A percentile compares a stretch with the other conserved stretches of the same genome.
Evolutionary conservation across 1,284 basidiomycete genomes (phyloP).

Genomic region (Trichosporon sp.): DNA sequence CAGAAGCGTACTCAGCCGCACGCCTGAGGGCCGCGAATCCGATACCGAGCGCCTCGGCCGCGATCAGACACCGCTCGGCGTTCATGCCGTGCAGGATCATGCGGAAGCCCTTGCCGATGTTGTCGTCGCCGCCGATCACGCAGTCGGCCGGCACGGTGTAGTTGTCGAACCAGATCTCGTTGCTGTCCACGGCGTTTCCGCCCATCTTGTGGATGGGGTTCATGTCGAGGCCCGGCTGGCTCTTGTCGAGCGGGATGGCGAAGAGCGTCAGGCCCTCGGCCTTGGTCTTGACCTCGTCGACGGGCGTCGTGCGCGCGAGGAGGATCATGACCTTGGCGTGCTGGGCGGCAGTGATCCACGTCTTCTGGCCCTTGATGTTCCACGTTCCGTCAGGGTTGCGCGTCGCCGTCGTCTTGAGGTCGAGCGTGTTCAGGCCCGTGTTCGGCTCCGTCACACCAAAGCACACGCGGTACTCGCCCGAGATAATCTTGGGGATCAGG

Average conservation of each 20-base stretch:
- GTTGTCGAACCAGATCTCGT: constrained; percentile 35
- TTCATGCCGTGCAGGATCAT: constrained; percentile 51
- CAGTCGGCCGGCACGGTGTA: constrained; percentile 27
- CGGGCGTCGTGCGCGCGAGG: constrained; percentile 33
- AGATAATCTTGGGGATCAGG: constrained; percentile 32
- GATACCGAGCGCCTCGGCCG: constrained; percentile 57
- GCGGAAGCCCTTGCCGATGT: constrained; percentile 56
- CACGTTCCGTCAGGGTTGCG: constrained; percentile 27
- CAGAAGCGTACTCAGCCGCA: constrained; percentile 27
- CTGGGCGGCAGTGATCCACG: constrained; percentile 33
- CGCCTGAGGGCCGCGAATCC: constrained; percentile 32
- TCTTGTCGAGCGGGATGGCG: constrained; percentile 32
- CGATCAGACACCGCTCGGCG: constrained; percentile 57
- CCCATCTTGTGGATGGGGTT: constrained; percentile 29
- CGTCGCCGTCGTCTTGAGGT: constrained; percentile 32
- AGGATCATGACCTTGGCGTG: constrained; percentile 37
- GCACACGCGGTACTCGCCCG: constrained; percentile 30
- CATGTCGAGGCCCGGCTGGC: constrained; percentile 25
- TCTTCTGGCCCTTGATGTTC: constrained; percentile 33
- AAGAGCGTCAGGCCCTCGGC: constrained; percentile 29
- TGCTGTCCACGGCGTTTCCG: constrained; percentile 30
- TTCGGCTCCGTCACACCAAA: constrained; percentile 34
- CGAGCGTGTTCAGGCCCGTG: constrained; percentile 32
- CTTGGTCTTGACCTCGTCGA: constrained; percentile 33
- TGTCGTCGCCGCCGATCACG: constrained; percentile 27